phyloP scores from a whole-genome alignment of 2,329 filamentous ascomycete genomes.

The Calonectria fujianensis region DNA sequence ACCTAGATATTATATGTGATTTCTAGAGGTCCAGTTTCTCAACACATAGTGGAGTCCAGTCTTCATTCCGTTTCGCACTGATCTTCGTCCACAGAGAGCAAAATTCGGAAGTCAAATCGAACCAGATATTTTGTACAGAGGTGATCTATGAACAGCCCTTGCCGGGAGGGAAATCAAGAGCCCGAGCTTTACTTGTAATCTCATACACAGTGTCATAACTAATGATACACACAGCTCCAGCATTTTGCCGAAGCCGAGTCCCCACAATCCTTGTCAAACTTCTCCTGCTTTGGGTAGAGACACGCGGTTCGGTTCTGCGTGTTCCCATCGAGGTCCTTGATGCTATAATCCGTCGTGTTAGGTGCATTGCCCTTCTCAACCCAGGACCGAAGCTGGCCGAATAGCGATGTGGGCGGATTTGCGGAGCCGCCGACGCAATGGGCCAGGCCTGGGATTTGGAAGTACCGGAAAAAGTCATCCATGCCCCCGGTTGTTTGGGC shows the following conservation, averaged over 20 bases:
- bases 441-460: conserved; percentile 12
- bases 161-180: not conserved
- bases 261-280: conserved; percentile 1
- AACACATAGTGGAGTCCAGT: not conserved
- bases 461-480: conserved; percentile 21
- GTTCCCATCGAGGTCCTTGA: conserved; percentile 1
- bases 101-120: not conserved
- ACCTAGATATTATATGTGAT: too few relatives aligned
- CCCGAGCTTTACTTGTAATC: not conserved
- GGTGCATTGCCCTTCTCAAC: conserved; percentile 15
- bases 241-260: conserved; percentile 2
- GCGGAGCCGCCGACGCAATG: conserved; percentile 12
- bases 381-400: not conserved
- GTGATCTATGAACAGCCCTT: not conserved
- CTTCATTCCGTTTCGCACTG: not conserved
- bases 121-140: too few relatives aligned
- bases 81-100: not conserved
- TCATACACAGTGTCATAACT: not conserved
- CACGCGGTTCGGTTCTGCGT: conserved; percentile 10
- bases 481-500: not conserved
- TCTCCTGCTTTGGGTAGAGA: conserved; percentile 17
- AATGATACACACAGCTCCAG: conserved; percentile 21
- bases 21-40: too few relatives aligned
- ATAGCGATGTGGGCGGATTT: conserved; percentile 2
- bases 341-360: conserved; percentile 11